Base-by-base conservation (phyloP, 2,329 filamentous ascomycete genomes). In the Colletotrichum shisoi region DNA sequence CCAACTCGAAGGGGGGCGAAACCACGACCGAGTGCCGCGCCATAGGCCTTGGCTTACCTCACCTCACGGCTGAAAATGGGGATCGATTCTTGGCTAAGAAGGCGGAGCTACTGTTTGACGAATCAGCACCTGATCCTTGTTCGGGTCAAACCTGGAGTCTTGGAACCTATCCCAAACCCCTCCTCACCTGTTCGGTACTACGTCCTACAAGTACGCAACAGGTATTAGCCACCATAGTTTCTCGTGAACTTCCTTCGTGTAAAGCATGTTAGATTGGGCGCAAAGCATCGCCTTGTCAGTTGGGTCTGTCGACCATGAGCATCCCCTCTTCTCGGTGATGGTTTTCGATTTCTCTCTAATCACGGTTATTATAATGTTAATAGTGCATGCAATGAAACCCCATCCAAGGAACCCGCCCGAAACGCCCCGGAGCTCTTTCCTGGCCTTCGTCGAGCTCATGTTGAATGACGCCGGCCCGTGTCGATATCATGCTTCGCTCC, bases 401-500 rank as follows among this genome's bases (percentile, higher is more conserved):
- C 42, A 24, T 63, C 58, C 56, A 67, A 39, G 49, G n/a, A 37
- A 48, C 21, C 27, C 39, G 19, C 45, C 8, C 48, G 42, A 58
- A 64, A 69, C 63, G 67, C 67, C 63, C 62, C 58, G 53, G 57
- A 63, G 58, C 58, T 69, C 57, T 53, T 57, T 59, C 57, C 46
- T 39, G 57, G 62, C 62, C 62, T 68, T 67, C 63, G 66, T 68
- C 63, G 74, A 75, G 75, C 74, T 74, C 76, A 77, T 76, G 76
- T 77, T 75, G 74, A 77, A 76, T 76, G 74, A 70, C 69, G 69
- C 67, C 69, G 69, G 67, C 69, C 69, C 69, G 42, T 70, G 61
- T 64, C 49, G 57, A 69, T 70, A 64, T 68, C 49, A 70, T 68
- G 67, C 67, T 63, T 68, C 58, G 63, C 67, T 64, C 49, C 52